Conservation (phyloP, 495 filamentous ascomycete species). For the Podospora appendiculata region DNA sequence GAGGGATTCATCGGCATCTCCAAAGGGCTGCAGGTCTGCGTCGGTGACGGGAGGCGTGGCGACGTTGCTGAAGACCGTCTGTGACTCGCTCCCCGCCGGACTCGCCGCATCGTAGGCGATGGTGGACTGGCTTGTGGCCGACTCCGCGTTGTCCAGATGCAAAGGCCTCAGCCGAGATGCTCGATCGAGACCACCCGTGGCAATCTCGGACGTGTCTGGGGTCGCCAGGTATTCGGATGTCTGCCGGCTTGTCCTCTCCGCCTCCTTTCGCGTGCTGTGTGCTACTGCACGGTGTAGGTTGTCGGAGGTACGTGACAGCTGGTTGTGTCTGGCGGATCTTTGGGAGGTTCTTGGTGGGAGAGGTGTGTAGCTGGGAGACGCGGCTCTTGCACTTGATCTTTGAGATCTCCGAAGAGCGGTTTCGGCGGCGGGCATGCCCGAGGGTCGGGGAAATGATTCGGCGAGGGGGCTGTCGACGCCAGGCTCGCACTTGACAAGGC, state of each 20-base stretch:
- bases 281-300: conserved; percentile 31
- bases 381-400: conserved; percentile 17
- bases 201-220: conserved; percentile 37
- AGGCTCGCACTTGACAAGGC: conserved; percentile 24
- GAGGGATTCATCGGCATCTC: conserved; percentile 35
- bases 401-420: conserved; percentile 14
- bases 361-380: conserved; percentile 27
- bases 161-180: conserved; percentile 22
- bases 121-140: conserved; percentile 36
- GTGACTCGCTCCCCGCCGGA: conserved; percentile 35
- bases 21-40: conserved; percentile 42
- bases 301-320: conserved; percentile 18
- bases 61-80: conserved; percentile 44
- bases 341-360: conserved; percentile 19
- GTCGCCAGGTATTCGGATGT: conserved; percentile 35
- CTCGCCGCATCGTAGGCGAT: conserved; percentile 39
- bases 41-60: conserved; percentile 51
- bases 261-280: conserved; percentile 19
- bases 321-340: conserved; percentile 12
- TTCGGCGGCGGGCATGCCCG: conserved; percentile 9
- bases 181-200: conserved; percentile 15
- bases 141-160: conserved; percentile 29
- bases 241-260: conserved; percentile 13
- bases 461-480: conserved; percentile 23
- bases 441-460: conserved; percentile 14